Percentiles rank a stretch among this genome's conserved stretches.
Conservation (phyloP, 345 rosid genomes). For the Acer campestre region DNA sequence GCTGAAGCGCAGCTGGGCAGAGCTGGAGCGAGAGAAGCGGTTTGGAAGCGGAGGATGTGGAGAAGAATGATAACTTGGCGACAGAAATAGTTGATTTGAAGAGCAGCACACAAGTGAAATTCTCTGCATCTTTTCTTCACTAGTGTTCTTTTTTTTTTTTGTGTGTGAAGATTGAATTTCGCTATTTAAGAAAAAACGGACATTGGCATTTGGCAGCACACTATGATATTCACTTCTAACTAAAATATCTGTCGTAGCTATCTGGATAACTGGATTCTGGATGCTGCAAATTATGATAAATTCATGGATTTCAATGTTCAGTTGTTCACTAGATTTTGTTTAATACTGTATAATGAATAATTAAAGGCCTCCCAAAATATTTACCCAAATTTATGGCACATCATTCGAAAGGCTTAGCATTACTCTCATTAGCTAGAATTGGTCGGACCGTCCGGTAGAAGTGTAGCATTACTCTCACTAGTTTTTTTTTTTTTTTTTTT, state of each 20-base stretch:
- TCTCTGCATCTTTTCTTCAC: conserved; percentile 36
- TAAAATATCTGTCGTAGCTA: not conserved
- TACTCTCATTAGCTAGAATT: too few relatives aligned
- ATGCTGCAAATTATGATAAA: too few relatives aligned
- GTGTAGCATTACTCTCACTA: too few relatives aligned
- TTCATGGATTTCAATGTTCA: too few relatives aligned
- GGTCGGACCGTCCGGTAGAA: too few relatives aligned
- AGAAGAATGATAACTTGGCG: conserved; percentile 21
- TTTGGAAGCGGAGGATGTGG: conserved; percentile 9
- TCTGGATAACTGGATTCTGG: not conserved
- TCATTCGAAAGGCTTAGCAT: too few relatives aligned
- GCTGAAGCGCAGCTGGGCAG: conserved; percentile 31
- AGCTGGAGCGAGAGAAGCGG: conserved; percentile 15
- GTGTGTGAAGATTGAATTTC: not conserved
- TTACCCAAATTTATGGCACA: too few relatives aligned
- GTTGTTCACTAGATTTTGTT: too few relatives aligned
- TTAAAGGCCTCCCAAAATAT: too few relatives aligned
- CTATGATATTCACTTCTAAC: not conserved
- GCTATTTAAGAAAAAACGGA: not conserved
- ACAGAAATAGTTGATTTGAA: conserved; percentile 33
- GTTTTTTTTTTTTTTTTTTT: too few relatives aligned
- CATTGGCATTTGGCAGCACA: not conserved
- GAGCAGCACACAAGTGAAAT: conserved; percentile 49
- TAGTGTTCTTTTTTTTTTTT: too few relatives aligned
- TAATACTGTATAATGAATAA: too few relatives aligned